Evolutionary conservation across 805 yeast genomes (phyloP), one percentile per base, ranked within the genome.

Genomic region (Tetrapisispora iriomotensis): DNA sequence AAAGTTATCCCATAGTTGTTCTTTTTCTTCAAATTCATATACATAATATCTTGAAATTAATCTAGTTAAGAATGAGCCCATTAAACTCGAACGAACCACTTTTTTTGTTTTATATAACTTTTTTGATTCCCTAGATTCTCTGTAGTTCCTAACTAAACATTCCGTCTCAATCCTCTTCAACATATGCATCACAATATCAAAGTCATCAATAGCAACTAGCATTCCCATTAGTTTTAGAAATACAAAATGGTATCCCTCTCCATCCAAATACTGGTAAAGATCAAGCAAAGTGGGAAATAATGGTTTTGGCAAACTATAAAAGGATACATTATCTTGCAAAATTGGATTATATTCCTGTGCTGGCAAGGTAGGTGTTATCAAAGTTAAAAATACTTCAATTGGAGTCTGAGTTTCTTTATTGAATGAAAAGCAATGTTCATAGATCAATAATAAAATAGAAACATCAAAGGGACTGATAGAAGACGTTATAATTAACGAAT

Each of bases 401-500:
- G 24, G 21, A 12, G 24, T 10, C 1, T 50, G 41, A 14, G 50
- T 30, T 5, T 29, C 37, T 2, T 27, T 28, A 7, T 39, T 40
- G n/a, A 28, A 36, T 12, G 46, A 38, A 18, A 34, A 39, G 19
- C 42, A 39, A 26, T 30, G 30, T 28, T 49, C 45, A 23, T 49
- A 50, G 6, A 56, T 41, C 18, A 55, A 23, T 13, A 53, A 26
- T 18, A 56, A 28, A 4, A 51, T 36, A 1, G 53, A 38, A 3
- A 58, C 41, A 26, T 58, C 61, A 41, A 55, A 48, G 4, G 61
- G 59, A 8, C 54, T 45, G 9, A 56, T 34, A 3, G 41, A 40
- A 21, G 39, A 33, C 6, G 46, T 41, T 5, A 39, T 25, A 6
- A 26, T 20, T 10, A 39, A 24, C 1, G 23, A 10, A 18, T 34